phyloP scores from a whole-genome alignment of 495 filamentous ascomycete species.

The Saxophila tyrrhenica region DNA sequence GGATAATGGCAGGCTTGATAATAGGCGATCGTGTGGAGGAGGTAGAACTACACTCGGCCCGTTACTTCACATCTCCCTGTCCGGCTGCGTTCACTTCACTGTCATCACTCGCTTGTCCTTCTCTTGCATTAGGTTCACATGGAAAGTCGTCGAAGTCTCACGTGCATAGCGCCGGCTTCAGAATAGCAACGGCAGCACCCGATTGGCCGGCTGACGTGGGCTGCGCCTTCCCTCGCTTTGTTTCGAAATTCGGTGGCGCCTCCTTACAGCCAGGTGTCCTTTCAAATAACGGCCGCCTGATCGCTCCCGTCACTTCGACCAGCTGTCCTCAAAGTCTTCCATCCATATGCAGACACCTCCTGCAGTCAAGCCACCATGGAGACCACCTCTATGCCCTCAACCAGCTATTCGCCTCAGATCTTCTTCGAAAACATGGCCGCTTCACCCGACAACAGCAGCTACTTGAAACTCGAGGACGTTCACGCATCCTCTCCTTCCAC shows the following conservation, averaged over 20 bases:
- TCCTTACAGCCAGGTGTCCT: not conserved
- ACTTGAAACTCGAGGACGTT: slow-evolving; percentile 19
- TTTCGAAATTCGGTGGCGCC: too few relatives aligned
- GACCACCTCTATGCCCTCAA: slow-evolving; percentile 2
- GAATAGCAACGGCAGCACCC: not conserved
- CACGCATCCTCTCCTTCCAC: slow-evolving; percentile 3
- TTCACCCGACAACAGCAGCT: slow-evolving; percentile 2
- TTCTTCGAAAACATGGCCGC: slow-evolving; percentile 15
- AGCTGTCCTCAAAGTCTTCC: slow-evolving; percentile 1
- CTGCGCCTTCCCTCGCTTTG: not conserved
- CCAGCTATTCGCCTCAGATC: not conserved
- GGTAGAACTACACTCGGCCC: too few relatives aligned
- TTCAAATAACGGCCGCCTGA: not conserved
- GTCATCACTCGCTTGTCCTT: too few relatives aligned
- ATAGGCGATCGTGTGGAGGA: too few relatives aligned
- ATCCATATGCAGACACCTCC: slow-evolving; percentile 3
- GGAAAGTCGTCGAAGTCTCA: not conserved
- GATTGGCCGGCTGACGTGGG: not conserved
- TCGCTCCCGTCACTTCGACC: not conserved
- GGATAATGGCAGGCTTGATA: too few relatives aligned
- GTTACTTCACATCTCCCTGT: too few relatives aligned
- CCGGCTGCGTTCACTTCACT: too few relatives aligned
- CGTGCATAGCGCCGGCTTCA: not conserved
- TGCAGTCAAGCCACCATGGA: slow-evolving; percentile 15
- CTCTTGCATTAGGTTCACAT: too few relatives aligned